Evolutionary conservation across 2,329 filamentous ascomycete genomes (phyloP), one percentile per base, ranked within the genome.

Genomic region (Aschersonia sp.): DNA sequence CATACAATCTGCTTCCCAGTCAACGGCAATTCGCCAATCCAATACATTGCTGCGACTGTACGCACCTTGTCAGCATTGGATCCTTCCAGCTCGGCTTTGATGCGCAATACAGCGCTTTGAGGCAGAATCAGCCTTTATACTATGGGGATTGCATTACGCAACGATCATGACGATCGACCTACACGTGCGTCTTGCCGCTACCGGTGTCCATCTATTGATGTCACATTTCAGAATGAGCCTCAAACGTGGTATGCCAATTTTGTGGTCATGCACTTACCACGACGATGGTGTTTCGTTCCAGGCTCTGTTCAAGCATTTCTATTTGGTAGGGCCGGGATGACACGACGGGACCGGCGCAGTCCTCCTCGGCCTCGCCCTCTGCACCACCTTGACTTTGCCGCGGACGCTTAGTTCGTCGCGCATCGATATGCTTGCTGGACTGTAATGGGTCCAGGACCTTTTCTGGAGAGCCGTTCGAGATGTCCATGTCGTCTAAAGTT

Each of bases 171-270:
- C 3, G 9, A 5, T 40, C 44, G 12, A 63, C 74, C 64, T 73
- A 86, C 83, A 89, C 76, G 53, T 84, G 80, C 3, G 85, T 89
- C 61, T 89, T 89, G 2, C 85, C 85, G 53, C 77, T 86, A 1
- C 85, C 85, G 0, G 85, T 89, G 52, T 85, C 84, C 84, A 89
- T 89, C 82, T 84, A 51, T n/a, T 9, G 20, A 20, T 20, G 20
- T 20, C 20, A 20, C 20, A 20, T 20, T 20, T 20, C 20, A 20
- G 20, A 20, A 20, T 20, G 20, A 20, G 20, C 20, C 20, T 20
- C 20, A 20, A 20, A 20, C 20, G 20, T 20, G 20, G 20, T 20
- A 20, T 20, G 20, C 20, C 20, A 20, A 20, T 20, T 20, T 20
- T 20, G 20, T 20, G 20, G 35, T 38, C 35, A 9, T 38, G 43